Conservation (phyloP, 192 early-diverging fungal genomes). For the Umbelopsis sp. region DNA sequence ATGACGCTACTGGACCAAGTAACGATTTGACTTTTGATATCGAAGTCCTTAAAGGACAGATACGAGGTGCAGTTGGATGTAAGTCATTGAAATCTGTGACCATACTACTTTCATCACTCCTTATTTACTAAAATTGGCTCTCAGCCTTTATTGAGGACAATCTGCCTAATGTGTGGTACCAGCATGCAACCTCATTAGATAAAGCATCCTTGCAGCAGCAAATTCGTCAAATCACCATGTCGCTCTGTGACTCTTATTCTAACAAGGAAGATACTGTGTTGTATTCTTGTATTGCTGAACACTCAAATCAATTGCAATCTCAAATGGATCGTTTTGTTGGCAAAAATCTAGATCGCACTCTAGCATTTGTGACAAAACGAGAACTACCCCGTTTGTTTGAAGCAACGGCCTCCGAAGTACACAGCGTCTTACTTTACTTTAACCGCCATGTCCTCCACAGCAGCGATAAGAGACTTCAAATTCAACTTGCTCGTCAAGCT, state of each 20-base stretch:
- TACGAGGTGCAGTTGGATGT: constrained; percentile 25
- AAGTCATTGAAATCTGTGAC: not conserved
- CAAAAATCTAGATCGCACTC: constrained; percentile 7
- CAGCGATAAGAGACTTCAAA: constrained; percentile 4
- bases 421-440: constrained; percentile 2
- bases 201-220: constrained; percentile 13
- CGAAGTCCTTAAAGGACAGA: constrained; percentile 9
- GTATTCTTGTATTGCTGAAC: constrained; percentile 8
- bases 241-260: not conserved
- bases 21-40: constrained; percentile 19
- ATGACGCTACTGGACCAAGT: not conserved
- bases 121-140: not conserved
- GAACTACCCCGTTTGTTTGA: constrained; percentile 2
- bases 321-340: constrained; percentile 16
- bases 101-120: not conserved
- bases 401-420: constrained; percentile 9
- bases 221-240: constrained; percentile 6
- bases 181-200: constrained; percentile 8
- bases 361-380: constrained; percentile 7
- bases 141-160: constrained; percentile 14
- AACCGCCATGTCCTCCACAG: constrained; percentile 7
- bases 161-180: constrained; percentile 12
- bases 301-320: not conserved
- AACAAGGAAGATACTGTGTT: not conserved
- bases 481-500: constrained; percentile 6